Evolutionary conservation across 2,329 filamentous ascomycete genomes (phyloP), one percentile per base, ranked within the genome.

Genomic region (Curvularia sp.): DNA sequence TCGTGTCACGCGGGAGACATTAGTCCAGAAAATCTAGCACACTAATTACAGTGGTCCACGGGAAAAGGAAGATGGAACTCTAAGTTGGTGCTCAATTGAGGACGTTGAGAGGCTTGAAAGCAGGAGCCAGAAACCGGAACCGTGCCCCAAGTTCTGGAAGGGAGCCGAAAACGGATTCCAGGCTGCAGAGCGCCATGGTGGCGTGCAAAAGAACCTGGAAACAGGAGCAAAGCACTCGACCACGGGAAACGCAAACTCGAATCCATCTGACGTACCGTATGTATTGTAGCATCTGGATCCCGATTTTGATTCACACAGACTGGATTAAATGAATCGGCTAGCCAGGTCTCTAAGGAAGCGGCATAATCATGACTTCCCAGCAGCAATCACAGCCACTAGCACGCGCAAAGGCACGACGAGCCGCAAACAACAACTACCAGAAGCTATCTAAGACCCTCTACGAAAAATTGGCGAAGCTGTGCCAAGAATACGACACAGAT

Each of bases 391-490:
- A 43, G 43, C 35, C 13, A 50, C 33, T 50, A 41, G 48, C 48
- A 50, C n/a, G 33, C 33, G 33, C 48, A 39, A 58, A 43, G 38
- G 44, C 35, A 31, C 53, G 43, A 30, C 42, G 55, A 53, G 49
- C 53, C 38, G 50, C 58, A 20, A 60, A 60, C 41, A 60, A 57
- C 33, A 57, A 53, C 26, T 60, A 52, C 28, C 38, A 49, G 41
- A 56, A 53, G 49, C 58, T 51, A 44, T 46, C 48, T 20, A 49
- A 50, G 43, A 54, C 49, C 30, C 38, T 55, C 30, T 31, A 47
- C 46, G 38, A 42, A 50, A 59, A 62, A 53, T 50, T 58, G 26
- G 26, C 46, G 28, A 56, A 58, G 50, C 42, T 62, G 31, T 49
- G 55, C 31, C 15, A 15, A 38, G 60, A 59, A 48, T 59, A 62